phyloP scores from a whole-genome alignment of 139 green algal species.

The Pleodorina starrii region DNA sequence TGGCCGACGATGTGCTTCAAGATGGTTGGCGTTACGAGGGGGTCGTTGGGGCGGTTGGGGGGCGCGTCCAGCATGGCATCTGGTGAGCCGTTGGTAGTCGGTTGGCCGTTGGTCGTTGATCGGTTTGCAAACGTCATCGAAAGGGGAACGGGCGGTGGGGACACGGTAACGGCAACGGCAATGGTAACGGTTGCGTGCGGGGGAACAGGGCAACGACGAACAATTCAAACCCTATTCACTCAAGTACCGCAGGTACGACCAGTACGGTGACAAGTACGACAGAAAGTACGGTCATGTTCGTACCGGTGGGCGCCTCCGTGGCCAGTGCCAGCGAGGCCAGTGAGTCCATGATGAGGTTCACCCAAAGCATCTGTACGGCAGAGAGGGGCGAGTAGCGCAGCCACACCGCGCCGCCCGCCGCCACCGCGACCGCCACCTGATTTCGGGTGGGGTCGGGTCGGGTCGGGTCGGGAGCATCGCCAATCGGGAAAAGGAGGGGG shows the following conservation, averaged over 20 bases:
- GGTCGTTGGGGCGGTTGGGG: constrained; percentile 66
- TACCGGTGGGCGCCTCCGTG: constrained; percentile 78
- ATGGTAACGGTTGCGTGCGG: too few species aligned
- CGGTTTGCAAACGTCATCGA: too few species aligned
- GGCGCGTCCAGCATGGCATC: constrained; percentile 74
- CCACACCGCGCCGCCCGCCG: constrained; percentile 76
- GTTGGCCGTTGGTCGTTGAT: too few species aligned
- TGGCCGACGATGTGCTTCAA: constrained; percentile 78
- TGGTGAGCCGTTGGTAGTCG: too few species aligned
- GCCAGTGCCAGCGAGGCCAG: constrained; percentile 87
- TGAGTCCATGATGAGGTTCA: constrained; percentile 96
- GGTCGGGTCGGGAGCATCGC: too few species aligned
- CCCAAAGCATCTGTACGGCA: constrained; percentile 80
- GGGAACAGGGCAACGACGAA: too few species aligned
- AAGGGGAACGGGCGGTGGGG: too few species aligned
- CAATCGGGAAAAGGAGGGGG: not conserved
- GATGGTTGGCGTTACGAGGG: constrained; percentile 66
- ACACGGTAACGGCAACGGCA: too few species aligned
- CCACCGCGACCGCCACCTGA: constrained; percentile 77
- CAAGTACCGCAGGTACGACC: too few species aligned
- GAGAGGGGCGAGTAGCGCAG: constrained; percentile 76
- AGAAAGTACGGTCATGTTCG: too few species aligned
- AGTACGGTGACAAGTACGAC: not conserved
- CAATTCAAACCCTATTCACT: too few species aligned
- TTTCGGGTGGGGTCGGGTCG: not conserved